A percentile compares a stretch with the other conserved stretches of the same genome.
Conservation (phyloP, 495 filamentous ascomycete genomes). For the Aspergillus bertholletiae region DNA sequence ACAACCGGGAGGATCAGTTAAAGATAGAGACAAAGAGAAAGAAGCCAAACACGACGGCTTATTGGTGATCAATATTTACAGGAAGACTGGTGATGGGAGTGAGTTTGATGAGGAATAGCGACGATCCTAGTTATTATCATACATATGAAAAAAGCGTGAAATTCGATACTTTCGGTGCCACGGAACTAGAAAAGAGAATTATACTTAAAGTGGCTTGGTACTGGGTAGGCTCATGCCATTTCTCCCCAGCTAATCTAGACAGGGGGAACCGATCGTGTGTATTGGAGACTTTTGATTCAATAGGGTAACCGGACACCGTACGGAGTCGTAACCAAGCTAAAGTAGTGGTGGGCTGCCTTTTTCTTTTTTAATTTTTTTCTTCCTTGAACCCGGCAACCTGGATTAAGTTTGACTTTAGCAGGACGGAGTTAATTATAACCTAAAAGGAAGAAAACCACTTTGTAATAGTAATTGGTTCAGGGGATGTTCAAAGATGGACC, state of each 20-base stretch:
- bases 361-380: conserved; percentile 10
- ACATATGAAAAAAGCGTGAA: neutral
- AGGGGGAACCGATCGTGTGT: conserved; percentile 8
- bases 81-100: neutral
- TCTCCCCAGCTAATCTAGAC: conserved; percentile 3
- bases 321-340: neutral
- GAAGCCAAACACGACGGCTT: neutral
- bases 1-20: neutral
- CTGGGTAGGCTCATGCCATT: conserved; percentile 9
- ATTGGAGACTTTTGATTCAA: conserved; percentile 1
- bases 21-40: neutral
- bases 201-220: conserved; percentile 2
- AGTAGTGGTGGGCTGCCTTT: conserved; percentile 9
- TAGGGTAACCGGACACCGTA: neutral
- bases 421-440: conserved; percentile 20
- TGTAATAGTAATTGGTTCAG: neutral
- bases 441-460: neutral
- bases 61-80: neutral
- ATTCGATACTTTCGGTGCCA: neutral
- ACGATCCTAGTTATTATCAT: neutral
- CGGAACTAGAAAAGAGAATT: neutral
- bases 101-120: neutral
- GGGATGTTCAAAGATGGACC: neutral
- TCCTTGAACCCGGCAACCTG: conserved; percentile 38
- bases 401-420: conserved; percentile 45